These are phyloP conservation scores for Beauveria scarabaeidicola DNA, from an alignment of 2,329 filamentous ascomycete species.

Conservation along the genomic window DNA sequence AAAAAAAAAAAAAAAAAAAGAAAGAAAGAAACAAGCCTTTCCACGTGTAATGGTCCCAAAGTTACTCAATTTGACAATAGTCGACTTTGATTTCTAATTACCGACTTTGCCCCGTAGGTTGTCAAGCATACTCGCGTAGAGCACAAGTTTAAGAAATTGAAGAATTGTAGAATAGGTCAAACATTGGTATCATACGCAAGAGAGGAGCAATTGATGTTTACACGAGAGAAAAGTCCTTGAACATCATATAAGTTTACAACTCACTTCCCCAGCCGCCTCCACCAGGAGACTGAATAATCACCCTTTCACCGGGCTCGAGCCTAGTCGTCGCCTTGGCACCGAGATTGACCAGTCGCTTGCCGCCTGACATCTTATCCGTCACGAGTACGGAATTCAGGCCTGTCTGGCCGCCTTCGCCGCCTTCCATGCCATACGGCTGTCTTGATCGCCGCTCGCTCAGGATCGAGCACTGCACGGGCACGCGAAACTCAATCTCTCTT, in stretches of 20 bases:
- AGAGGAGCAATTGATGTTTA: not conserved
- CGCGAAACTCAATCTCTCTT: conserved; percentile 72
- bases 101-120: no score
- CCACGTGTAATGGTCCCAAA: no score
- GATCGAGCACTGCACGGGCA: conserved; percentile 70
- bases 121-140: no score
- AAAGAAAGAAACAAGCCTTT: no score
- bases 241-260: not conserved
- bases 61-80: no score
- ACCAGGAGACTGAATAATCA: conserved; percentile 53
- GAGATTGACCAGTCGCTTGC: conserved; percentile 40
- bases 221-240: not conserved
- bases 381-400: conserved; percentile 48
- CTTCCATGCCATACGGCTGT: conserved; percentile 65
- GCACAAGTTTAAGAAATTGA: no score
- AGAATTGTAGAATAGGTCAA: no score
- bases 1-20: no score
- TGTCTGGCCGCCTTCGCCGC: conserved; percentile 58
- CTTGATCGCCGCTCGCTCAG: conserved; percentile 66
- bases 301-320: conserved; percentile 50
- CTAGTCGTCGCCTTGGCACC: conserved; percentile 52
- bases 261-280: conserved; percentile 50
- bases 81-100: no score
- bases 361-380: conserved; percentile 13
- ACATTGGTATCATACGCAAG: not conserved